These are phyloP conservation scores for Serendipita vermifera DNA, from an alignment of 768 basidiomycete genomes.

Conservation along the genomic window DNA sequence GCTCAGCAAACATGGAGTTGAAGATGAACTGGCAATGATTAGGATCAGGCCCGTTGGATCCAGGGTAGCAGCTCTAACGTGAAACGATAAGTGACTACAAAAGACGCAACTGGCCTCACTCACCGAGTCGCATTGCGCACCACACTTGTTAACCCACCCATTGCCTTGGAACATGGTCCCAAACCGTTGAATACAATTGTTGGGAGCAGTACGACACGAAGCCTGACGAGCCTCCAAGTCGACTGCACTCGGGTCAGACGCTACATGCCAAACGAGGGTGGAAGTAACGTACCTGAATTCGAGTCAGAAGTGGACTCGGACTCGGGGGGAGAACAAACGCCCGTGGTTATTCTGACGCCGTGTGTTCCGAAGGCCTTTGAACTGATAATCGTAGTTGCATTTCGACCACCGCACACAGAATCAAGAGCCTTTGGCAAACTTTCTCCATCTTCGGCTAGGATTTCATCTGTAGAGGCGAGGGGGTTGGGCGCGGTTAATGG, in stretches of 20 bases:
- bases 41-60: background rate
- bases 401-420: background rate
- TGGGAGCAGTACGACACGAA: background rate
- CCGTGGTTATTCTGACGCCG: background rate
- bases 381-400: background rate
- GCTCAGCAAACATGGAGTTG: background rate
- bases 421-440: background rate
- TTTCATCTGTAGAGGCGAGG: too few relatives aligned
- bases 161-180: background rate
- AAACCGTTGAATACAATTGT: background rate
- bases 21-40: background rate
- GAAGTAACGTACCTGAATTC: too few relatives aligned
- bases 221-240: too few relatives aligned
- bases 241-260: too few relatives aligned
- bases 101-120: background rate
- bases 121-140: background rate
- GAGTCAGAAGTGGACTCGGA: too few relatives aligned
- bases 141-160: constrained; percentile 2
- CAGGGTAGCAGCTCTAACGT: background rate
- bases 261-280: too few relatives aligned
- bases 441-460: too few relatives aligned
- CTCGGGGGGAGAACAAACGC: background rate
- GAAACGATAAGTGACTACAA: background rate
- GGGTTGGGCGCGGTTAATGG: too few relatives aligned
- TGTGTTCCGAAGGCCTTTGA: background rate